Evolutionary conservation across 768 basidiomycete species (phyloP).

Genomic region (Amanita polypyramis): DNA sequence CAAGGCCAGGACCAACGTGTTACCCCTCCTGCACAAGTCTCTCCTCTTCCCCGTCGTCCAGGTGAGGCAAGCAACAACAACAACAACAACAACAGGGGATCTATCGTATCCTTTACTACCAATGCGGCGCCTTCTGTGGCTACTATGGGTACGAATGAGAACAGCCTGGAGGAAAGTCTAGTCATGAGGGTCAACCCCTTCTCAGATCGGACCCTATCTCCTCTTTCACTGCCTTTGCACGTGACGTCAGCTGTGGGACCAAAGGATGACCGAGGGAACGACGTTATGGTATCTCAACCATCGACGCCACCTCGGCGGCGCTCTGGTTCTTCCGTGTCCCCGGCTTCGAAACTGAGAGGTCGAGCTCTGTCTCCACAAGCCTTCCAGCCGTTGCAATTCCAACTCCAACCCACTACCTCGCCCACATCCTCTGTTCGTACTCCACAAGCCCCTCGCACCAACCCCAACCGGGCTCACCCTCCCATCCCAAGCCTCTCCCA

Average conservation of each 20-base stretch:
- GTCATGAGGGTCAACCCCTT: no score
- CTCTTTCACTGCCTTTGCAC: neutral
- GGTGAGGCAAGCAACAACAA: neutral
- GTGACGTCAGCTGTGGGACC: no score
- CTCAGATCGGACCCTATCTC: neutral
- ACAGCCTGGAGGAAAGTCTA: neutral
- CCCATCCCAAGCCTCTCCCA: constrained; percentile 2
- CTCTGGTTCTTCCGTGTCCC: no score
- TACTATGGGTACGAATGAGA: neutral
- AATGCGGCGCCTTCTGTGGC: neutral
- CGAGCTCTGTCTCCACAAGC: neutral
- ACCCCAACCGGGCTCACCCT: neutral
- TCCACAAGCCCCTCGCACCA: neutral
- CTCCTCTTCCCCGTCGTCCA: neutral
- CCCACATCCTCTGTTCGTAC: no score
- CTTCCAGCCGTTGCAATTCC: neutral
- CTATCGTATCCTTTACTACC: neutral
- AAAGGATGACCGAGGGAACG: no score
- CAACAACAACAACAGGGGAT: neutral
- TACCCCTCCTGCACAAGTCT: neutral
- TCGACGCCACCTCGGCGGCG: no score
- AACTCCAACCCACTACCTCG: neutral
- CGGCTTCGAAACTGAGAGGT: neutral
- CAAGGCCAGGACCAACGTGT: neutral
- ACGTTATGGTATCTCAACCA: no score